A percentile compares a stretch with the other conserved stretches of the same genome.
phyloP scores from a whole-genome alignment of 257 asterid genomes.

The Petrea volubilis region DNA sequence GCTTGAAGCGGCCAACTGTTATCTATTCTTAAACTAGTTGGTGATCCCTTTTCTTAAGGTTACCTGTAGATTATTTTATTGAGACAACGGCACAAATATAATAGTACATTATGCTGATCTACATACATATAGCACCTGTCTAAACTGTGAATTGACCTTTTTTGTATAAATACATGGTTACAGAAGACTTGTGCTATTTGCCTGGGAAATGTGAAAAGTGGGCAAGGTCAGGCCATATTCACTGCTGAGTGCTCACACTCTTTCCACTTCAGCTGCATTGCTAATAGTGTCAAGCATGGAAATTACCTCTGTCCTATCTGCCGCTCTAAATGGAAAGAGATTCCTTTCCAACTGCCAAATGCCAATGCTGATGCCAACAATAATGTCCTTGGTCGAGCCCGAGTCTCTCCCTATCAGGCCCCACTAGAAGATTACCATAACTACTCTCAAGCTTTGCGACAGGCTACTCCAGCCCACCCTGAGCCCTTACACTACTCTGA shows the following conservation, averaged over 20 bases:
- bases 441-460: background rate
- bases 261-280: slow-evolving; percentile 41
- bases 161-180: background rate
- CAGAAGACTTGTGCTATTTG: slow-evolving; percentile 44
- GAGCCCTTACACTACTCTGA: slow-evolving; percentile 28
- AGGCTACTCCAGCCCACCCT: background rate
- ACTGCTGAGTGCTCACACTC: slow-evolving; percentile 45
- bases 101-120: background rate
- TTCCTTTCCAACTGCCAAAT: slow-evolving; percentile 26
- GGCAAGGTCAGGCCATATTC: slow-evolving; percentile 41
- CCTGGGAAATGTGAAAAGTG: slow-evolving; percentile 29
- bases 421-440: slow-evolving; percentile 17
- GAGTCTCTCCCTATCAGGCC: slow-evolving; percentile 27
- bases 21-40: background rate
- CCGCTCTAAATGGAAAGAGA: slow-evolving; percentile 38
- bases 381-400: slow-evolving; percentile 15
- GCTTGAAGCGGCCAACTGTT: too few species aligned
- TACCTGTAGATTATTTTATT: background rate
- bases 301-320: slow-evolving; percentile 39
- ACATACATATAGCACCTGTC: background rate
- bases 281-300: slow-evolving; percentile 38
- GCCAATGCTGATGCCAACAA: slow-evolving; percentile 10
- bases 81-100: background rate
- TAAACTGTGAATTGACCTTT: background rate
- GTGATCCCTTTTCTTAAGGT: background rate